Evolutionary conservation across 208 protist genomes (phyloP), one percentile per base, ranked within the genome.

Genomic region (Hexamita inflata): DNA sequence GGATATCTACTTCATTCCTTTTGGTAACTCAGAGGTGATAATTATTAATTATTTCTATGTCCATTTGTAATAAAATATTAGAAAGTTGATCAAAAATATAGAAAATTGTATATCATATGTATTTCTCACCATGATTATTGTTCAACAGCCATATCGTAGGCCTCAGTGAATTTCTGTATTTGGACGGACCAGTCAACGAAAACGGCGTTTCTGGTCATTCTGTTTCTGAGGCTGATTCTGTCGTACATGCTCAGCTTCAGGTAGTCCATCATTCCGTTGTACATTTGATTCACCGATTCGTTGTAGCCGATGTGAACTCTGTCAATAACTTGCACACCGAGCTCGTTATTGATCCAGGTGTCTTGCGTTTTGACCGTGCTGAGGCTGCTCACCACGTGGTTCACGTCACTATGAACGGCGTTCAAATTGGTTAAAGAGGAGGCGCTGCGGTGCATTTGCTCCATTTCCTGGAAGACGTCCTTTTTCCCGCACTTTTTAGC

Each of bases 301-400:
- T n/a, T 11, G 38, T 70, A 70, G 4, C 4, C 9, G 4, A n/a
- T 49, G 35, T 57, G 42, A 11, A 70, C 35, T n/a, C 64, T n/a
- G n/a, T 70, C 64, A n/a, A 70, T 34, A n/a, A 70, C 64, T 49
- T 70, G 35, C 4, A 70, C 64, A 40, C 64, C 64, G 35, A 45
- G 42, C 15, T 49, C 15, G 11, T n/a, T 49, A 15, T 4, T 45
- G 9, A 42, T 70, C 64, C 64, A 70, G 28, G 53, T 58, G 28
- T 58, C 53, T 58, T 15, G 28, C 19, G 15, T 28, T 58, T 28
- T 15, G 15, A 28, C 19, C 53, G 53, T n/a, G 19, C 24, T 30
- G 13, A 15, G 24, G 34, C 15, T 38, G 15, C 15, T 19, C n/a
- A n/a, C n/a, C n/a, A n/a, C n/a, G 15, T 15, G 34, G 30, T 38